A percentile compares a stretch with the other conserved stretches of the same genome.
Conservation (phyloP, 1,284 basidiomycete genomes). For the Cutaneotrichosporon spelunceum region DNA sequence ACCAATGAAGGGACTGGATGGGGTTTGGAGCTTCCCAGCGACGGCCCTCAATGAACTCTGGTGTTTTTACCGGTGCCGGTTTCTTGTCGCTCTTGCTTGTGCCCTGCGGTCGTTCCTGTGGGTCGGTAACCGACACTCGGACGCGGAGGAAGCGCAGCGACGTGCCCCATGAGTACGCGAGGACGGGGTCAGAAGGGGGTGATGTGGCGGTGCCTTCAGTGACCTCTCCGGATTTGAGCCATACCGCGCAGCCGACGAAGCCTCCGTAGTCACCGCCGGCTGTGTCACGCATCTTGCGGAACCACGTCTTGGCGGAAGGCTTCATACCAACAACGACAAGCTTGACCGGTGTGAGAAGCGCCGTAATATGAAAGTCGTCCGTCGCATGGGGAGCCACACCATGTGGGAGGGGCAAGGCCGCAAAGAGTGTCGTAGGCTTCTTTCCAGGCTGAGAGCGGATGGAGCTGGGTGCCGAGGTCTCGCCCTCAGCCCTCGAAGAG, state of each 20-base stretch:
- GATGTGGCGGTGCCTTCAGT: conserved; percentile 6
- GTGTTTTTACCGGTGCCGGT: conserved; percentile 24
- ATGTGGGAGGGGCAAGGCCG: conserved; percentile 77
- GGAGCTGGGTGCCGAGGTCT: conserved; percentile 19
- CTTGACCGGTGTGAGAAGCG: conserved; percentile 84
- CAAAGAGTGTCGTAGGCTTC: conserved; percentile 64
- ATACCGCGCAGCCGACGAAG: conserved; percentile 65
- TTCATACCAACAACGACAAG: conserved; percentile 90
- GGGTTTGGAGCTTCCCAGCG: conserved; percentile 43
- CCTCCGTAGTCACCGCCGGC: conserved; percentile 51
- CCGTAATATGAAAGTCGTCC: conserved; percentile 79
- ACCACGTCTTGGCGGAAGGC: conserved; percentile 90
- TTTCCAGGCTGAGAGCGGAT: conserved; percentile 41
- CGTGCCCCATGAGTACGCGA: conserved; percentile 80
- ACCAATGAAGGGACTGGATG: conserved; percentile 54
- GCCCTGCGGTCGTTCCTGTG: conserved; percentile 5
- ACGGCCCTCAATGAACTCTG: conserved; percentile 47
- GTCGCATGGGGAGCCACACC: conserved; percentile 71
- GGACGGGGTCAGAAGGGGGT: conserved; percentile 57
- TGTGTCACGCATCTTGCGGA: conserved; percentile 65
- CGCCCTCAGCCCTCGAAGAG: not conserved
- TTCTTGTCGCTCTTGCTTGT: conserved; percentile 8
- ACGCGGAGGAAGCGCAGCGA: conserved; percentile 64
- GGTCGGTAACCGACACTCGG: conserved; percentile 32
- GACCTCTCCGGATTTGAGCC: conserved; percentile 60